Evolutionary conservation across 257 asterid species (phyloP).

Genomic region (Solanum ossicruentum): DNA sequence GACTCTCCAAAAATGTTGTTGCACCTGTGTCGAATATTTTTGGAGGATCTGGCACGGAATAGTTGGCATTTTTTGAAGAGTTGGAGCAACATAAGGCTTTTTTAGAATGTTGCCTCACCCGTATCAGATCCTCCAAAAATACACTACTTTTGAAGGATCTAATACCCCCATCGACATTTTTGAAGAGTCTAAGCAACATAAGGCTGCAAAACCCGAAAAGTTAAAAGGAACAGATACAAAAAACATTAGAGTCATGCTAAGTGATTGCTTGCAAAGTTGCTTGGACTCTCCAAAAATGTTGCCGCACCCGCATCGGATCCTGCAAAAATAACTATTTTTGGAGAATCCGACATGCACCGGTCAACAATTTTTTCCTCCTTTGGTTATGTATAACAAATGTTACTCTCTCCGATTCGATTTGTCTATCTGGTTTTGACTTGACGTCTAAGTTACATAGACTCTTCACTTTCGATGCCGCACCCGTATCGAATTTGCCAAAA

Average conservation of each 20-base stretch:
- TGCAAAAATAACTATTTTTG: neutral
- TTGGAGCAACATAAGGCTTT: neutral
- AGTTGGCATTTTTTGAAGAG: neutral
- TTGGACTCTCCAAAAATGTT: neutral
- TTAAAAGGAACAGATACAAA: neutral
- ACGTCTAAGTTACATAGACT: too few species aligned
- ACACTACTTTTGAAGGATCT: neutral
- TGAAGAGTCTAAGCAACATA: neutral
- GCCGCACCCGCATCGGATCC: neutral
- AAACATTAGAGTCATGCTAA: neutral
- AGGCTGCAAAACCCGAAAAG: neutral
- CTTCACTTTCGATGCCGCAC: too few species aligned
- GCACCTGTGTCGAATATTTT: neutral
- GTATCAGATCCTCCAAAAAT: neutral
- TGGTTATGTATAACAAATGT: too few species aligned
- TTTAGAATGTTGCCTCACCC: neutral
- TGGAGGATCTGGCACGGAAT: neutral
- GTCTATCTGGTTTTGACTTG: too few species aligned
- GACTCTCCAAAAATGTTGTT: neutral
- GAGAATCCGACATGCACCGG: neutral
- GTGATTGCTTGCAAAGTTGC: neutral
- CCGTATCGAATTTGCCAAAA: too few species aligned
- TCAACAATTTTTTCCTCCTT: too few species aligned
- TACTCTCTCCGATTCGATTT: too few species aligned
- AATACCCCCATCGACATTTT: neutral